phyloP scores from a whole-genome alignment of 306 rosid species.

The Canavalia ensiformis region DNA sequence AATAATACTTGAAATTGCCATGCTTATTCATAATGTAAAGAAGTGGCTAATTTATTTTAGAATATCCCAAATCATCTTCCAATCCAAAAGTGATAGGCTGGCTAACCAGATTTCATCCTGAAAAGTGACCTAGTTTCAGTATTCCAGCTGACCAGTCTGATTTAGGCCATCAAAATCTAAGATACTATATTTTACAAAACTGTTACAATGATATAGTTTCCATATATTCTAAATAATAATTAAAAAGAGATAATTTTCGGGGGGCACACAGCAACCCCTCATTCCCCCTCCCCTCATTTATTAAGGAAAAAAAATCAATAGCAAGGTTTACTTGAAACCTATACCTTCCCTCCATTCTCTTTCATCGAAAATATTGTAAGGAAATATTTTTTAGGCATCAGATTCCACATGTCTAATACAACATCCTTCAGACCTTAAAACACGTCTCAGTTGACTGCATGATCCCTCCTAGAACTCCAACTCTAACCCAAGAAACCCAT shows the following conservation, averaged over 20 bases:
- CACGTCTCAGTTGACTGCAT: neutral
- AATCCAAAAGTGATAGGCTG: no score
- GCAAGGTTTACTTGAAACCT: neutral
- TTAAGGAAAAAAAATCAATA: neutral
- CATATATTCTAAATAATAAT: neutral
- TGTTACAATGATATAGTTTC: neutral
- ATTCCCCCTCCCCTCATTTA: neutral
- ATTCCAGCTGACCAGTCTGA: no score
- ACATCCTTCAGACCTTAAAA: neutral
- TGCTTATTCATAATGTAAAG: no score
- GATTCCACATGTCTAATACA: neutral
- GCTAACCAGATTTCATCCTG: no score
- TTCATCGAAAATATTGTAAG: neutral
- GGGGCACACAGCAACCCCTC: neutral
- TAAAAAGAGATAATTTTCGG: neutral
- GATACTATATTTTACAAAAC: neutral
- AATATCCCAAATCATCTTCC: no score
- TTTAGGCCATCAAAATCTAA: neutral
- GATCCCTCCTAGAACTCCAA: neutral
- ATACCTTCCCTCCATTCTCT: neutral
- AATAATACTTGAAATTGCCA: no score
- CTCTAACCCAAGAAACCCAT: neutral
- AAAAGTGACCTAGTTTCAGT: no score
- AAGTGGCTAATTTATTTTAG: no score
- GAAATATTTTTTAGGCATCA: slow-evolving; percentile 8